Base-by-base conservation (phyloP, 2,329 filamentous ascomycete genomes). In the Pestalotiopsis sp. region DNA sequence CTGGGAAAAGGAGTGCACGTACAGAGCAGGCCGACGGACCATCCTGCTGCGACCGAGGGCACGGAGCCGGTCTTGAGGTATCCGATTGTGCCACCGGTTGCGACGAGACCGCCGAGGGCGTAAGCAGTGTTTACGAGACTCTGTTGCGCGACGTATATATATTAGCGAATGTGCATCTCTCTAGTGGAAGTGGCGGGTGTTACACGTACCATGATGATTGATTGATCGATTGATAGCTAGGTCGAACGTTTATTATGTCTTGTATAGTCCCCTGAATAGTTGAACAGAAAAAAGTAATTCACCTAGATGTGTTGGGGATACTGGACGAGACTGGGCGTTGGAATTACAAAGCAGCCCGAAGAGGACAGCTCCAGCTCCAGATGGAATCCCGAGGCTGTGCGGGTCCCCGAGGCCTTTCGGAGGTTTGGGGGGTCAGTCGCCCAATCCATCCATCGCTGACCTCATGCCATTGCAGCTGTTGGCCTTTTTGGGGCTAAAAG, bases 11-110 rank as follows among this genome's bases (percentile, higher is more conserved):
- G 7, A 36, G 31, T 36, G 69, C 45, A 80, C 84, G 60, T 82
- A 89, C 87, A 90, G 20, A 90, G 79, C 14, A 86, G 73, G 64
- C 96, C 96, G 73, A 99, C 94, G 41, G 91, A 91, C 73, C 93
- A 85, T 66, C 96, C 96, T 14, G 96, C 96, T 13, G 89, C 90
- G 74, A 98, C 87, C 13, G 94, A 97, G 49, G 95, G 95, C 64
- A 97, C 80, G 27, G 95, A 98, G 69, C 93, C 89, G 0, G 95
- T 96, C 79, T 91, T 91, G 59, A 91, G 85, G 82, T 94, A 99
- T 77, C 96, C 96, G 77, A 93, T 92, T 70, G 93, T 91, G 72
- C 96, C 96, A 75, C 96, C 96, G 68, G 92, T 87, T 65, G 95
- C 94, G 69, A 95, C 98, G 69, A 98, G 86, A 72, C 90, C 86